Base-by-base conservation (phyloP, 768 basidiomycete genomes). In the Leccinum arenicola region DNA sequence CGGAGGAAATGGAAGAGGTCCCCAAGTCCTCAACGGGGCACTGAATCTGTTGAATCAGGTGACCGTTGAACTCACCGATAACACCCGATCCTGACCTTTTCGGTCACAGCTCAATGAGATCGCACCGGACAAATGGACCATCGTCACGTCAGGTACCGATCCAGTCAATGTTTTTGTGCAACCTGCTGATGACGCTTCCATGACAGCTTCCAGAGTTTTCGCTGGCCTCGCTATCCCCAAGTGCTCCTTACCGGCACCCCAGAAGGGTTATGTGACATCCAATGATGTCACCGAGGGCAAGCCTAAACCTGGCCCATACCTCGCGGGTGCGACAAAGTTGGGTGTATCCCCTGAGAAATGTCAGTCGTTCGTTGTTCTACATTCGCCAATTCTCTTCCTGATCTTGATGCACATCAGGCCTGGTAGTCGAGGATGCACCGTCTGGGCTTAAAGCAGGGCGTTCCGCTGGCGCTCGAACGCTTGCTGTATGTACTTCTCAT, bases 341-440 rank as follows among this genome's bases (percentile, higher is more conserved):
- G 77, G 75, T n/a, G 78, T 82, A 23, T 76, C 85, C 51, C 77
- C 86, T 2, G 72, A 70, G 21, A 82, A 83, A 52, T 93, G 89
- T 85, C 52, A 57, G 82, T 66, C 17, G 25, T 40, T 25, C 15
- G 17, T 11, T 19, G 31, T 23, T 23, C 35, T 36, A 11, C 12
- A 47, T 53, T 36, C 14, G 21, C 35, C 5, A 11, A 15, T 15
- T 12, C 19, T 45, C 43, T 38, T 40, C 27, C 53, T 58, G 35
- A 60, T 47, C 25, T 43, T 40, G 23, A 50, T 51, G 23, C 51
- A 31, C 14, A 36, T n/a, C 51, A 92, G 90, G 89, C 66, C 77
- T 96, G 59, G 94, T 96, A 8, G 80, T 97, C 3, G 93, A 95
- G 66, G 95, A 97, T 67, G 93, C 95, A 2, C 88, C 93, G 4